Evolutionary conservation across 768 basidiomycete species (phyloP).

Genomic region (Auricularia auricula-judae): DNA sequence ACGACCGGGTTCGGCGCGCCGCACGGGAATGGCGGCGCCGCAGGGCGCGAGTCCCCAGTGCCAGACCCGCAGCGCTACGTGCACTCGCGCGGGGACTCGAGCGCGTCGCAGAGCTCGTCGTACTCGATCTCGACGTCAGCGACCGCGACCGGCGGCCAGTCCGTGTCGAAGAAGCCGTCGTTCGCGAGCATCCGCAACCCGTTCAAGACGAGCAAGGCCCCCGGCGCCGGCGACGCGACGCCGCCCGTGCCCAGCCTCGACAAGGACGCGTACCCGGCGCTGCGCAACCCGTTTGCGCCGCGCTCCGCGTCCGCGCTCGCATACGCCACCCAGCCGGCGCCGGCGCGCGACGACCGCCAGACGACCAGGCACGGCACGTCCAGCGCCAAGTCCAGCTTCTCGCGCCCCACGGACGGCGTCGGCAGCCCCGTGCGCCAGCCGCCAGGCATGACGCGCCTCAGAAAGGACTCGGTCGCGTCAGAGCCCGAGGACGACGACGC

Average conservation of each 20-base stretch:
- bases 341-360: conserved; percentile 21
- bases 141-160: conserved; percentile 7
- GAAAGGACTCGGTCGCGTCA: conserved; percentile 22
- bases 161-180: conserved; percentile 65
- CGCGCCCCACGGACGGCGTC: background rate
- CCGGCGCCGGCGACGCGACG: conserved; percentile 31
- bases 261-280: conserved; percentile 51
- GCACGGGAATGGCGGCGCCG: conserved; percentile 25
- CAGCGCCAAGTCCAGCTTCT: conserved; percentile 1
- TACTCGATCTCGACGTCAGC: conserved; percentile 47
- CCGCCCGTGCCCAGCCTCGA: conserved; percentile 73
- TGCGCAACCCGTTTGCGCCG: conserved; percentile 68
- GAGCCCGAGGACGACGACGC: conserved; percentile 49
- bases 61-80: conserved; percentile 54
- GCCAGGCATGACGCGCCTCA: conserved; percentile 57
- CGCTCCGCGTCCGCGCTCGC: conserved; percentile 69
- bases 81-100: conserved; percentile 69
- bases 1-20: conserved; percentile 17
- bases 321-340: conserved; percentile 21
- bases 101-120: conserved; percentile 65
- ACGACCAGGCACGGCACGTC: conserved; percentile 23
- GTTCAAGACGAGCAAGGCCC: conserved; percentile 56
- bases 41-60: conserved; percentile 56
- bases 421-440: conserved; percentile 32
- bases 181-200: conserved; percentile 83